Evolutionary conservation across 176 grass and related monocot genomes (phyloP).

Genomic region (Oryza punctata): DNA sequence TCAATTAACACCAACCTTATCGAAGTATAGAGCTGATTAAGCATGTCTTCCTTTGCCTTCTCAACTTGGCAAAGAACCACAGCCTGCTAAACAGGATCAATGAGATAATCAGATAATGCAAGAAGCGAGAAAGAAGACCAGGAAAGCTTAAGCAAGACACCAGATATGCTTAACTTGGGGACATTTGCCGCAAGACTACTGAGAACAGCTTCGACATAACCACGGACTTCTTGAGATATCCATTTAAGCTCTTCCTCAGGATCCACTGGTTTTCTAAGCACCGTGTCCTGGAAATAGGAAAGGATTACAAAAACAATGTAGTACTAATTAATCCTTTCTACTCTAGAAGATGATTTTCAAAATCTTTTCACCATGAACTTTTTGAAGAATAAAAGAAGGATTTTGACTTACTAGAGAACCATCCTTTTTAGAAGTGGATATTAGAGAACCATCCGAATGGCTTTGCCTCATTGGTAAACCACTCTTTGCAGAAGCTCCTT

Average conservation of each 20-base stretch:
- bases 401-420: conserved; percentile 69
- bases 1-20: conserved; percentile 62
- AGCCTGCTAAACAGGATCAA: conserved; percentile 55
- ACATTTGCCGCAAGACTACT: conserved; percentile 76
- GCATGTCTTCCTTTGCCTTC: conserved; percentile 88
- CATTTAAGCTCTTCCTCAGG: conserved; percentile 95
- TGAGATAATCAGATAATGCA: conserved; percentile 14
- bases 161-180: conserved; percentile 66
- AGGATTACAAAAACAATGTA: conserved; percentile 9
- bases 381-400: conserved; percentile 9
- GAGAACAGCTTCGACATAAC: conserved; percentile 79
- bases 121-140: not conserved
- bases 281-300: conserved; percentile 51
- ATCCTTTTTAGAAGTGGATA: conserved; percentile 46
- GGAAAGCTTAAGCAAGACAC: conserved; percentile 17
- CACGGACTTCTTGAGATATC: conserved; percentile 93
- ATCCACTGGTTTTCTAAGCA: conserved; percentile 68
- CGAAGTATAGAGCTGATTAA: conserved; percentile 85
- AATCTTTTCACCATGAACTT: not conserved
- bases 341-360: not conserved
- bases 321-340: not conserved
- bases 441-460: conserved; percentile 74
- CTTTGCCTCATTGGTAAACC: conserved; percentile 51
- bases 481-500: conserved; percentile 48
- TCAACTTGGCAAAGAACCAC: conserved; percentile 91